These are phyloP conservation scores for Populus ilicifolia DNA, from an alignment of 345 rosid species.

Conservation along the genomic window DNA sequence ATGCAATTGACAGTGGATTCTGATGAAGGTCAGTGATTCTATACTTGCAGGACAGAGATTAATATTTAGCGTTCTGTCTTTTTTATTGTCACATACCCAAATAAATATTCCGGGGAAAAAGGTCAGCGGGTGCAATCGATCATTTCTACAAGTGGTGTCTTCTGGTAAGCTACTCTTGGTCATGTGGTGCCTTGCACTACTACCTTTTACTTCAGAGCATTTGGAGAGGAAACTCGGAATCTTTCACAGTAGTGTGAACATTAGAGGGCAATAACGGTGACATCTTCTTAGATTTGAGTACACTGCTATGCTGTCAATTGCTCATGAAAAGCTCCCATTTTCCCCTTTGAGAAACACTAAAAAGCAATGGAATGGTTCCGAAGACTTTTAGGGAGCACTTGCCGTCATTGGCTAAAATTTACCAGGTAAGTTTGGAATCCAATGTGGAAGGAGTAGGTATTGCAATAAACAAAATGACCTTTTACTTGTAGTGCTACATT, in stretches of 20 bases:
- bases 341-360: conserved; percentile 9
- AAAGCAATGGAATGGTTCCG: conserved; percentile 28
- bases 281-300: not conserved
- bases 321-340: conserved; percentile 24
- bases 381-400: conserved; percentile 24
- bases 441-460: conserved; percentile 38
- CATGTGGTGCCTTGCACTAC: not conserved
- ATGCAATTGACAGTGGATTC: not conserved
- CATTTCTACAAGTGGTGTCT: not conserved
- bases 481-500: conserved; percentile 50
- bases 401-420: conserved; percentile 28
- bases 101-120: not conserved
- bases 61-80: not conserved
- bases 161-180: not conserved
- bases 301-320: conserved; percentile 27
- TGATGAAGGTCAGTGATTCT: no score
- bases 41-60: no score
- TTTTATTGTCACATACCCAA: not conserved
- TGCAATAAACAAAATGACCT: conserved; percentile 31
- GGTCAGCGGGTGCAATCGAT: not conserved
- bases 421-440: conserved; percentile 10
- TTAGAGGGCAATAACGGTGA: not conserved
- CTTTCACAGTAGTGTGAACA: not conserved
- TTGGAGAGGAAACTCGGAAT: not conserved
- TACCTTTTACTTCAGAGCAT: not conserved